phyloP scores from a whole-genome alignment of 495 filamentous ascomycete species.

The Beverwykella pulmonaria region DNA sequence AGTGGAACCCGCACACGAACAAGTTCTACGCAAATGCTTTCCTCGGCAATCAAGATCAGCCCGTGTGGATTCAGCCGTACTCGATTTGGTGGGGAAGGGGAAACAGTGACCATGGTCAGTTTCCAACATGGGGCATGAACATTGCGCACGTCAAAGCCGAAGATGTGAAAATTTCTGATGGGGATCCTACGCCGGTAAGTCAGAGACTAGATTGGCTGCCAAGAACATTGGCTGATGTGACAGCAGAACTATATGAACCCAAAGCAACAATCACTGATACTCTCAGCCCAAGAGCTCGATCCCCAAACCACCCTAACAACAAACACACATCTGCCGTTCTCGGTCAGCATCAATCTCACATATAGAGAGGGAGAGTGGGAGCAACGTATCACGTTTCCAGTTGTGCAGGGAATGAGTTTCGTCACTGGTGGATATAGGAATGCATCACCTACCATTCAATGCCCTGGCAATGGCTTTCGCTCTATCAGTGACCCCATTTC shows the following conservation, averaged over 20 bases:
- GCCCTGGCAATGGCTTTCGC: conserved; percentile 65
- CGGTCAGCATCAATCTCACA: conserved; percentile 69
- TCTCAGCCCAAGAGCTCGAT: conserved; percentile 76
- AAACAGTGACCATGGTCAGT: conserved; percentile 52
- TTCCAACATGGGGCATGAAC: conserved; percentile 70
- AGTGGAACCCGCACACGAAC: conserved; percentile 59
- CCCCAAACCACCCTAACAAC: conserved; percentile 61
- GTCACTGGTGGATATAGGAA: conserved; percentile 75
- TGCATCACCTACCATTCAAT: conserved; percentile 70
- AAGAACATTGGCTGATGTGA: neutral
- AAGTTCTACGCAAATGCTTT: conserved; percentile 94
- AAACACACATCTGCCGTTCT: conserved; percentile 67
- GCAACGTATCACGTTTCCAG: conserved; percentile 70
- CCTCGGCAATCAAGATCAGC: conserved; percentile 68
- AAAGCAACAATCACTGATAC: conserved; percentile 74
- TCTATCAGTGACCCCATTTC: conserved; percentile 60
- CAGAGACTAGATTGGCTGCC: neutral
- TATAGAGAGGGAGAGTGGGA: conserved; percentile 51
- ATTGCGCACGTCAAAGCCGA: conserved; percentile 68
- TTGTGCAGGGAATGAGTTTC: conserved; percentile 89
- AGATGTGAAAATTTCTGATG: conserved; percentile 60
- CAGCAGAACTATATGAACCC: conserved; percentile 74
- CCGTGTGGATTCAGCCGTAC: conserved; percentile 85
- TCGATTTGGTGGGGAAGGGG: conserved; percentile 76
- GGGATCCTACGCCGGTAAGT: conserved; percentile 50